Evolutionary conservation across 2,329 filamentous ascomycete genomes (phyloP).

Genomic region (Stagonosporopsis chrysanthemi): DNA sequence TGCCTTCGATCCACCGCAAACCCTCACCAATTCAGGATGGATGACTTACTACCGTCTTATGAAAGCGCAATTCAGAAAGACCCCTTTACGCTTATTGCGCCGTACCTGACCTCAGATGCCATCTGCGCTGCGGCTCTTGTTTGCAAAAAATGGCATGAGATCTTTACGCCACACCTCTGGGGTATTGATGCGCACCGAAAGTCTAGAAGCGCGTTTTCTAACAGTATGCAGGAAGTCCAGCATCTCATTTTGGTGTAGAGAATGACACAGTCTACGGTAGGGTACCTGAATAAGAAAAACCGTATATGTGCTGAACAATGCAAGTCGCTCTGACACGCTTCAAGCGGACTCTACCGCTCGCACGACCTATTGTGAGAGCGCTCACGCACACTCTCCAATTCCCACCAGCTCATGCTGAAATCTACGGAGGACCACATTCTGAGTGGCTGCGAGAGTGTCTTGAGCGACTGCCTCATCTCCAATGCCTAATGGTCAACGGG

Average conservation of each 20-base stretch:
- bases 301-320: slow-evolving; percentile 10
- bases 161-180: slow-evolving; percentile 68
- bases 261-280: slow-evolving; percentile 67
- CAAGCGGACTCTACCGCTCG: slow-evolving; percentile 63
- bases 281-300: background rate
- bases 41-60: slow-evolving; percentile 67
- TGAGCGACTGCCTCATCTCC: slow-evolving; percentile 64
- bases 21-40: slow-evolving; percentile 51
- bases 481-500: slow-evolving; percentile 65
- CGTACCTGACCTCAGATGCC: slow-evolving; percentile 63
- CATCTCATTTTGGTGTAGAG: slow-evolving; percentile 67
- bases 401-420: slow-evolving; percentile 66
- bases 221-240: slow-evolving; percentile 55
- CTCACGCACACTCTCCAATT: slow-evolving; percentile 69
- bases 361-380: slow-evolving; percentile 60
- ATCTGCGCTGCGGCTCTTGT: slow-evolving; percentile 65
- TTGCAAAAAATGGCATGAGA: slow-evolving; percentile 63
- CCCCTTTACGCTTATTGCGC: slow-evolving; percentile 63
- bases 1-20: background rate
- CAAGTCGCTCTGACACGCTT: slow-evolving; percentile 66
- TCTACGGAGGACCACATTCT: slow-evolving; percentile 65
- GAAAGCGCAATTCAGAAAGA: slow-evolving; percentile 63
- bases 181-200: slow-evolving; percentile 43
- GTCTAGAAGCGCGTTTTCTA: background rate
- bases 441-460: slow-evolving; percentile 68